Evolutionary conservation across 2,329 filamentous ascomycete species (phyloP).

Genomic region (Coleophoma eucalyptorum): DNA sequence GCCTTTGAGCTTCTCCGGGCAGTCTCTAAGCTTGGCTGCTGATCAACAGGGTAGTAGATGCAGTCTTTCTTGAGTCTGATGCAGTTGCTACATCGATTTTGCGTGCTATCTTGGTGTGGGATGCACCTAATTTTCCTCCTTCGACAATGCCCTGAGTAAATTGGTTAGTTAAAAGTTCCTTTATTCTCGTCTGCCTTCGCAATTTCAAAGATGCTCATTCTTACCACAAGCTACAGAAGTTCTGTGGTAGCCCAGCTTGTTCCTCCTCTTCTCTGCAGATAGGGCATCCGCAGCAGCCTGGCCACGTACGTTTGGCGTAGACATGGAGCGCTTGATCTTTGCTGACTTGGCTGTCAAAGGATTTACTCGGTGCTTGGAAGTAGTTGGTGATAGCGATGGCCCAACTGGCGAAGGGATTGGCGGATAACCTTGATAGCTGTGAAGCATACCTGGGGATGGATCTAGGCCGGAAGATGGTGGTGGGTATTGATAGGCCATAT

Average conservation of each 20-base stretch:
- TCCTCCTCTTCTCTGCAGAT: conserved; percentile 65
- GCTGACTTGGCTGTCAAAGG: conserved; percentile 15
- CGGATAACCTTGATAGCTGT: conserved; percentile 19
- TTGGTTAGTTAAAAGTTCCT: conserved; percentile 6
- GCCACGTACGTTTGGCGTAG: conserved; percentile 43
- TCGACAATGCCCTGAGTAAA: conserved; percentile 73
- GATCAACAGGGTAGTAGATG: conserved; percentile 86
- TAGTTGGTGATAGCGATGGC: conserved; percentile 15
- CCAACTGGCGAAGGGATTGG: conserved; percentile 14
- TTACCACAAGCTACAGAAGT: conserved; percentile 94
- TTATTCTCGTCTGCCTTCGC: conserved; percentile 6
- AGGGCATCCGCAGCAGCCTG: conserved; percentile 30
- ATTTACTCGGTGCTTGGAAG: conserved; percentile 11
- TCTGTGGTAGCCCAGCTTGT: conserved; percentile 92
- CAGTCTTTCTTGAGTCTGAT: conserved; percentile 94
- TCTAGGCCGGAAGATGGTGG: conserved; percentile 19
- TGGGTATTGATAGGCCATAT: conserved; percentile 26
- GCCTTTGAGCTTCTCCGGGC: conserved; percentile 35
- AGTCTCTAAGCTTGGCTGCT: conserved; percentile 46
- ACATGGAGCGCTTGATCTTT: conserved; percentile 42
- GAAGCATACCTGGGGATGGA: conserved; percentile 20
- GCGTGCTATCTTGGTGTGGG: conserved; percentile 65
- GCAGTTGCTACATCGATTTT: conserved; percentile 84
- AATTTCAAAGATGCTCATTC: conserved; percentile 33
- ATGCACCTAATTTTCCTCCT: conserved; percentile 92